Conservation (phyloP, 352 stramenopile species). For the Globisporangium solare region DNA sequence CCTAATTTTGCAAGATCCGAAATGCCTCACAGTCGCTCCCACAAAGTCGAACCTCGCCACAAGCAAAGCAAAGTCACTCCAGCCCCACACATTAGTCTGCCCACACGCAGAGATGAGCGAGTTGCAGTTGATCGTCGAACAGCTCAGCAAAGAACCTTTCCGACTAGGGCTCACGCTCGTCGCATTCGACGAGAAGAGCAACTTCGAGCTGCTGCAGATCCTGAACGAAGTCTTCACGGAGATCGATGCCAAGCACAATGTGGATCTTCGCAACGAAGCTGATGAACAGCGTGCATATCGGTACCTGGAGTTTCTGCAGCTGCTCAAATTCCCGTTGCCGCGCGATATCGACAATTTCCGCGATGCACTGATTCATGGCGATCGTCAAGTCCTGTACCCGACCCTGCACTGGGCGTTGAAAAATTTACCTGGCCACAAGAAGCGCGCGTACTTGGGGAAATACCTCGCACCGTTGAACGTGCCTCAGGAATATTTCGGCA, state of each 20-base stretch:
- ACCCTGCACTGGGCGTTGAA: slow-evolving; percentile 92
- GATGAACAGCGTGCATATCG: slow-evolving; percentile 73
- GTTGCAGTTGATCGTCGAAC: slow-evolving; percentile 90
- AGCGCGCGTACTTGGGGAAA: slow-evolving; percentile 90
- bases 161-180: slow-evolving; percentile 84
- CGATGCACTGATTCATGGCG: slow-evolving; percentile 71
- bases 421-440: slow-evolving; percentile 84
- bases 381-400: slow-evolving; percentile 87
- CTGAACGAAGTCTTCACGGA: slow-evolving; percentile 91
- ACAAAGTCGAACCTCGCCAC: not conserved
- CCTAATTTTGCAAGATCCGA: not conserved
- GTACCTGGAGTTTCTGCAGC: slow-evolving; percentile 89
- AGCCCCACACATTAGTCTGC: not conserved
- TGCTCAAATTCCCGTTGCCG: slow-evolving; percentile 92
- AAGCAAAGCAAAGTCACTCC: too few relatives aligned
- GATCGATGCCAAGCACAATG: slow-evolving; percentile 82
- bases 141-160: slow-evolving; percentile 92
- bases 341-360: slow-evolving; percentile 69
- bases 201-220: slow-evolving; percentile 91
- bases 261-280: slow-evolving; percentile 80
- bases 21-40: not conserved
- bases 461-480: slow-evolving; percentile 92
- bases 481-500: slow-evolving; percentile 90
- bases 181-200: slow-evolving; percentile 93
- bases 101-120: slow-evolving; percentile 70